These are phyloP conservation scores for Lasiosphaeria hispida DNA, from an alignment of 495 filamentous ascomycete genomes.

Conservation along the genomic window DNA sequence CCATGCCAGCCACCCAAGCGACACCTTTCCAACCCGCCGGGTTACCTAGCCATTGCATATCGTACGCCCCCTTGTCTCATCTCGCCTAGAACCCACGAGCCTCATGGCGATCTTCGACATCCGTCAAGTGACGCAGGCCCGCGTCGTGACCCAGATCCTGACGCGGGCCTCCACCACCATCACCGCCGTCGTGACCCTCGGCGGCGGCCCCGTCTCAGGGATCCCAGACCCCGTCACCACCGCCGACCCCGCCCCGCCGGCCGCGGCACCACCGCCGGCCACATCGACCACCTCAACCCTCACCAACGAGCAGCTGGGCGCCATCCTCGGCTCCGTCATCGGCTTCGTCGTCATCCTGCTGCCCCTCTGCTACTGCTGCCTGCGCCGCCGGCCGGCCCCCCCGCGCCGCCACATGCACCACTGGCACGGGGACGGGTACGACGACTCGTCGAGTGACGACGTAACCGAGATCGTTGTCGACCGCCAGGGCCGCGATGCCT, in stretches of 20 bases:
- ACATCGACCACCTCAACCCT: slow-evolving; percentile 7
- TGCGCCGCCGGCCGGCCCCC: not conserved
- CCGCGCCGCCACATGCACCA: not conserved
- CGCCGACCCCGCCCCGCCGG: not conserved
- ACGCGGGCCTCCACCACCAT: slow-evolving; percentile 22
- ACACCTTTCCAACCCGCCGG: not conserved
- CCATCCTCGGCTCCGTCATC: slow-evolving; percentile 21
- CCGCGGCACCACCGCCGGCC: not conserved
- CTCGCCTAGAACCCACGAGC: not conserved
- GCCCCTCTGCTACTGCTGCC: slow-evolving; percentile 13
- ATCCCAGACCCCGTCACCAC: not conserved
- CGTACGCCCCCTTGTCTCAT: not conserved
- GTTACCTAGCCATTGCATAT: not conserved
- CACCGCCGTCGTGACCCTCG: slow-evolving; percentile 21
- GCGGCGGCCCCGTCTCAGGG: not conserved
- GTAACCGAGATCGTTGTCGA: not conserved
- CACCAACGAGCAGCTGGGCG: slow-evolving; percentile 18
- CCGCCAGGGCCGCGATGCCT: not conserved
- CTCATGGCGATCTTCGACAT: slow-evolving; percentile 4
- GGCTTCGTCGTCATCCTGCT: slow-evolving; percentile 15
- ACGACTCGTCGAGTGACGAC: not conserved
- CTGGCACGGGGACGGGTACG: not conserved
- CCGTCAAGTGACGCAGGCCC: not conserved
- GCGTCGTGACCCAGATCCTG: slow-evolving; percentile 21
- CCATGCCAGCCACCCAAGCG: not conserved